Base-by-base conservation (phyloP, 257 asterid species). In the Craterostigma plantagineum region DNA sequence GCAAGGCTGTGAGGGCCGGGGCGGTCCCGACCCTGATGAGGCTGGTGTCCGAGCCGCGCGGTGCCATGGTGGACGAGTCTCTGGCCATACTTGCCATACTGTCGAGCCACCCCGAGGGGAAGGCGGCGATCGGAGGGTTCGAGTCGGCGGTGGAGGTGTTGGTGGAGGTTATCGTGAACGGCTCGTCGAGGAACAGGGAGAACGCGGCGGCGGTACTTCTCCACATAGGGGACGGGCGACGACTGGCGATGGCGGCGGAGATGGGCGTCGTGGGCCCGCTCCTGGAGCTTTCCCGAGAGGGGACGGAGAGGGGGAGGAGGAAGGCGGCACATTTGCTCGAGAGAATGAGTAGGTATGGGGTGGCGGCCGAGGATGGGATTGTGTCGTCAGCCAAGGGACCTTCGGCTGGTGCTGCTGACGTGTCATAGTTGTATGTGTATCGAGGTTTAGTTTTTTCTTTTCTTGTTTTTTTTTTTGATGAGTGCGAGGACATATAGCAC, bases 1-100 rank as follows among this genome's bases (percentile, higher is more conserved):
- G 92, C 11, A 87, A 79, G 70, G 93, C 93, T 0, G 85, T 90
- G 27, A 59, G 96, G 64, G 95, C 94, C 0, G 94, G 96, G 27
- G 92, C 79, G 33, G 72, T 90, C 13, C 79, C 91, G 30, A 75
- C 80, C 0, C 73, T 90, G 18, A 80, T 90, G 99, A 62, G 44
- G 41, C 63, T 90, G 42, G 77, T 90, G 13, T 83, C 92, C 0
- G 91, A 84, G 23, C 84, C 84, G 34, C 83, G 75, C 46, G 81
- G 87, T 38, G 55, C 60, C 53, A 83, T 90, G 96, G 86, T 83
- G 54, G 96, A 90, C 27, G 99, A 83, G 46, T 77, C 94, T 0
- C 61, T 90, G 9, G 99, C 99, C 7, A 90, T 90, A 42, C 59
- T 87, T 38, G 98, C 98, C 7, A 87, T 87, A 49, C 16, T 87